Percentiles rank a stretch among this genome's conserved stretches.
Evolutionary conservation across 352 stramenopile genomes (phyloP).

Genomic region (Pseudoperonospora humuli): DNA sequence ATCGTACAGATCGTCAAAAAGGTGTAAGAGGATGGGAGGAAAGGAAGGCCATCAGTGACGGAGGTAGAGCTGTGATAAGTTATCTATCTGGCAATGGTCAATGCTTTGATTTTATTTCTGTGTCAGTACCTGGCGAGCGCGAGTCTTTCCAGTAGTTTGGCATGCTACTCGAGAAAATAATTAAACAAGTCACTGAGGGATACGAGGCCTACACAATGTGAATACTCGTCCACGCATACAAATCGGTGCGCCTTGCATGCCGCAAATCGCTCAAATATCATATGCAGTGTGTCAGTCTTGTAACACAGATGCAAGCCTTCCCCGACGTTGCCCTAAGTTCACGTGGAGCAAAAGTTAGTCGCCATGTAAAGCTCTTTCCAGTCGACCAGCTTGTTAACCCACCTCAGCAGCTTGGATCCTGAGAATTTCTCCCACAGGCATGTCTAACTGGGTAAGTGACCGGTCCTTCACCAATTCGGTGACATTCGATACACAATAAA

Average conservation of each 20-base stretch:
- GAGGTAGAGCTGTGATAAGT: too few species aligned
- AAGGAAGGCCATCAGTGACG: too few species aligned
- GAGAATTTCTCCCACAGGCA: conserved; percentile 82
- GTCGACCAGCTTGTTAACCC: neutral
- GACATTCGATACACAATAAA: conserved; percentile 89
- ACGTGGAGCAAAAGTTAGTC: conserved; percentile 1
- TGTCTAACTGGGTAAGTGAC: conserved; percentile 85
- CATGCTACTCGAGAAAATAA: conserved; percentile 83
- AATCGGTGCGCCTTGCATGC: conserved; percentile 81
- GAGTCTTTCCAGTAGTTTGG: conserved; percentile 12
- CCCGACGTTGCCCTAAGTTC: conserved; percentile 60
- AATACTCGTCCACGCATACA: conserved; percentile 82
- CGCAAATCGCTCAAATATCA: conserved; percentile 86
- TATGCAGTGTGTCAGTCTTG: conserved; percentile 85
- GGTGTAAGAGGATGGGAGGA: conserved; percentile 57
- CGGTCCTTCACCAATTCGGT: conserved; percentile 86
- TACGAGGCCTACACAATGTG: conserved; percentile 73
- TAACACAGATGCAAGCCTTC: conserved; percentile 82
- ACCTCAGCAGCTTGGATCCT: conserved; percentile 82
- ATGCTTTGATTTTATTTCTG: conserved; percentile 16
- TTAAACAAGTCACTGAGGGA: conserved; percentile 87
- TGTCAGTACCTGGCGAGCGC: conserved; percentile 8
- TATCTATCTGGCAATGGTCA: too few species aligned
- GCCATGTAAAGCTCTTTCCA: neutral
- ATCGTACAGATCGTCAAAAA: conserved; percentile 99